A percentile compares a stretch with the other conserved stretches of the same genome.
phyloP scores from a whole-genome alignment of 345 rosid species.

The Populus tremula region DNA sequence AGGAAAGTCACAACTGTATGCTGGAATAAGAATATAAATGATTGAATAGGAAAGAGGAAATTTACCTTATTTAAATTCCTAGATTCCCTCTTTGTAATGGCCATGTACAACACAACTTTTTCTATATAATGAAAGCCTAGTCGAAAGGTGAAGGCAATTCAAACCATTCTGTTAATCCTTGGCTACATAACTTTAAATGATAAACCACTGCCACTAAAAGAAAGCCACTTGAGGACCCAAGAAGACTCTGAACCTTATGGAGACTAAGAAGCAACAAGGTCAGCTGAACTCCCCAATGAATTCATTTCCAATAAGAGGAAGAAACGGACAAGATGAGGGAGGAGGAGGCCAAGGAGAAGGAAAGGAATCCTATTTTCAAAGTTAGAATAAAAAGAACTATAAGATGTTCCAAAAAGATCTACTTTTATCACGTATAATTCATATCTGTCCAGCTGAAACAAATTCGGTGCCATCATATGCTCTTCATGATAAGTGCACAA shows the following conservation, averaged over 20 bases:
- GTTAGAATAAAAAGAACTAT: background rate
- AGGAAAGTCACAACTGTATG: no score
- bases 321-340: background rate
- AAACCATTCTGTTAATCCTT: no score
- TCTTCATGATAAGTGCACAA: background rate
- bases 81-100: no score
- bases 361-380: background rate
- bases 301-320: background rate
- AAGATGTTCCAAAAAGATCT: background rate
- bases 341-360: background rate
- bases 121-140: no score
- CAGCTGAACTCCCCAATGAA: background rate
- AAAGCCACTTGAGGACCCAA: background rate
- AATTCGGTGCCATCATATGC: background rate
- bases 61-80: no score
- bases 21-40: no score
- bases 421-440: background rate
- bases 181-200: background rate
- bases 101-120: no score
- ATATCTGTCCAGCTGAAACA: background rate
- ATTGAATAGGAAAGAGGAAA: no score
- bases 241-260: background rate
- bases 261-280: background rate
- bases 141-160: no score
- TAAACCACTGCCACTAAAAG: background rate